These are phyloP conservation scores for Venturia effusa DNA, from an alignment of 2,329 filamentous ascomycete genomes.

Conservation along the genomic window DNA sequence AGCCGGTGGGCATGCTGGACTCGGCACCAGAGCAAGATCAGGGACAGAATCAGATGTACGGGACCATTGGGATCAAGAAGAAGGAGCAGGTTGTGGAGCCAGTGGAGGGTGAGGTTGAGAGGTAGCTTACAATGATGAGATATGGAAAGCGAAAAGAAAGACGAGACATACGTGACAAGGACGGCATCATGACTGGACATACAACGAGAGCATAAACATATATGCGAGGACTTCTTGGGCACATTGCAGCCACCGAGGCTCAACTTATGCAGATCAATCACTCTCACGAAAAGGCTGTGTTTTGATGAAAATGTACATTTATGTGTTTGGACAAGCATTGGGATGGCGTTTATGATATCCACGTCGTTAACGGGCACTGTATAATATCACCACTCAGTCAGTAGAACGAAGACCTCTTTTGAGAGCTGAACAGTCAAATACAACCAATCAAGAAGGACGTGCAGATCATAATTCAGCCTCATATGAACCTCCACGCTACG, in stretches of 20 bases:
- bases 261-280: not conserved
- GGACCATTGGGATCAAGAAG: constrained; percentile 6
- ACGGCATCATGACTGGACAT: not conserved
- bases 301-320: not conserved
- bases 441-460: not conserved
- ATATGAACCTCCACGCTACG: not conserved
- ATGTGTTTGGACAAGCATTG: constrained; percentile 1
- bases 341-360: constrained; percentile 1
- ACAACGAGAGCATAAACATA: not conserved
- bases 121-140: not conserved
- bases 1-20: constrained; percentile 48
- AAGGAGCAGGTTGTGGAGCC: not conserved
- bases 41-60: constrained; percentile 2
- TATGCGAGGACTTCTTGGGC: not conserved
- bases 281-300: not conserved
- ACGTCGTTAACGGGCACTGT: not conserved
- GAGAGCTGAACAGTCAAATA: no score
- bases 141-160: not conserved
- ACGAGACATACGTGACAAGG: not conserved
- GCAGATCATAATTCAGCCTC: not conserved
- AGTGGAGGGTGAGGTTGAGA: not conserved
- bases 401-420: not conserved
- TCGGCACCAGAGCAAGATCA: not conserved
- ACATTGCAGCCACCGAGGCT: not conserved
- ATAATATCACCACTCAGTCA: not conserved